Conservation (phyloP, 106 monocot species). For the Iris macrosiphon region DNA sequence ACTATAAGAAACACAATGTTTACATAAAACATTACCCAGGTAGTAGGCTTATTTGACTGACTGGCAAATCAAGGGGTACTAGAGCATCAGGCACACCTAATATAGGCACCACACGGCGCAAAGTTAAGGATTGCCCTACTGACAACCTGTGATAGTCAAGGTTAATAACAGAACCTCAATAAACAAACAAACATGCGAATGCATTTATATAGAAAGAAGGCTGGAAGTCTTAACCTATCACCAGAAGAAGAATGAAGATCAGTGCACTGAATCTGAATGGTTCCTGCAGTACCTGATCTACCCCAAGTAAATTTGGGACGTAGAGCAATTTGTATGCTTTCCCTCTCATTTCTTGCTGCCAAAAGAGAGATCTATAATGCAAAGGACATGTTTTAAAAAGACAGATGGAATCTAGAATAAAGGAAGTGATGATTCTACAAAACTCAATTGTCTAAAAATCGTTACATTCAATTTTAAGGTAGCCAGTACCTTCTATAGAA, state of each 20-base stretch:
- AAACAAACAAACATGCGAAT: constrained; percentile 2
- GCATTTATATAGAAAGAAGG: not conserved
- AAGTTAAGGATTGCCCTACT: constrained; percentile 62
- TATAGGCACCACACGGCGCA: constrained; percentile 75
- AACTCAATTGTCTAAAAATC: too few species aligned
- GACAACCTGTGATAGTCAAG: constrained; percentile 56
- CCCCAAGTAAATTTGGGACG: constrained; percentile 94
- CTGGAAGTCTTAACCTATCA: constrained; percentile 48
- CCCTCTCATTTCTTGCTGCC: constrained; percentile 97
- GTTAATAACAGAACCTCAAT: constrained; percentile 1
- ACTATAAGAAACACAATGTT: not conserved
- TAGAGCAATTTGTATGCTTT: constrained; percentile 88
- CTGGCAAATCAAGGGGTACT: constrained; percentile 86
- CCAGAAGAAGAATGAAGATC: constrained; percentile 88
- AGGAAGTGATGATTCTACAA: constrained; percentile 9
- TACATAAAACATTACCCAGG: constrained; percentile 67
- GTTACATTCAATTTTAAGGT: too few species aligned
- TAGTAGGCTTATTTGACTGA: constrained; percentile 66
- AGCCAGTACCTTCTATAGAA: too few species aligned
- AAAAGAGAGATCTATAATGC: constrained; percentile 71
- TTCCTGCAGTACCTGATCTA: constrained; percentile 48
- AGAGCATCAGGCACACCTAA: constrained; percentile 99
- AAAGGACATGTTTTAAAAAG: constrained; percentile 9
- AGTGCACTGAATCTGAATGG: constrained; percentile 74
- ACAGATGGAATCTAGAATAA: too few species aligned